Evolutionary conservation across 768 basidiomycete species (phyloP), one percentile per base, ranked within the genome.

Genomic region (Hydnomerulius pinastri): DNA sequence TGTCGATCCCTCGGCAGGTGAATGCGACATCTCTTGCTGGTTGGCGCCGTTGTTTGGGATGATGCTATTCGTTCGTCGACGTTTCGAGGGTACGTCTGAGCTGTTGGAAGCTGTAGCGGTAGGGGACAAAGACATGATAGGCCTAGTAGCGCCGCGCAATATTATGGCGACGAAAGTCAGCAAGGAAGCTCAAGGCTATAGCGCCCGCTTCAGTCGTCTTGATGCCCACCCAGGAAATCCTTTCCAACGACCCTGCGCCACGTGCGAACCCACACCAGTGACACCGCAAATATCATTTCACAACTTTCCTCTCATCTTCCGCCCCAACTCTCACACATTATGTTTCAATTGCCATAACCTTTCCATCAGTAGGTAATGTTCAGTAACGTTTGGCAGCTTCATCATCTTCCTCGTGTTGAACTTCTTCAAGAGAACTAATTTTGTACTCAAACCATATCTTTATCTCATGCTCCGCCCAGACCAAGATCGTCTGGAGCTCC

Each of bases 51-150:
- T 56, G 39, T 55, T 25, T 39, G 46, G 55, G 15, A 55, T 52
- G 11, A 46, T 60, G 49, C 68, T 66, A 35, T 70, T 70, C 11
- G 80, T 79, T 54, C 85, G 76, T 56, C 84, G 76, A 55, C 83
- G 77, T 68, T 87, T 87, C 6, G 75, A 65, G 32, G 78, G 71
- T 15, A 71, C 62, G 54, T 86, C 82, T 53, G 81, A 78, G 49
- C 69, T 71, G 62, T 83, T 83, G 24, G 81, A 79, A 45, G 73
- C 65, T 10, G 85, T 79, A 43, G 80, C 73, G 41, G 80, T 70
- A 42, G 86, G 83, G 55, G 84, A 85, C 66, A 85, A 72, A 50
- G 86, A 87, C 86, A 87, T 87, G 64, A 55, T 54, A 62, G 51
- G 58, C 59, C 27, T 45, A 50, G 24, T 51, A 64, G 42, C 46